Conservation (phyloP, 805 yeast genomes). For the Brettanomyces nanus region DNA sequence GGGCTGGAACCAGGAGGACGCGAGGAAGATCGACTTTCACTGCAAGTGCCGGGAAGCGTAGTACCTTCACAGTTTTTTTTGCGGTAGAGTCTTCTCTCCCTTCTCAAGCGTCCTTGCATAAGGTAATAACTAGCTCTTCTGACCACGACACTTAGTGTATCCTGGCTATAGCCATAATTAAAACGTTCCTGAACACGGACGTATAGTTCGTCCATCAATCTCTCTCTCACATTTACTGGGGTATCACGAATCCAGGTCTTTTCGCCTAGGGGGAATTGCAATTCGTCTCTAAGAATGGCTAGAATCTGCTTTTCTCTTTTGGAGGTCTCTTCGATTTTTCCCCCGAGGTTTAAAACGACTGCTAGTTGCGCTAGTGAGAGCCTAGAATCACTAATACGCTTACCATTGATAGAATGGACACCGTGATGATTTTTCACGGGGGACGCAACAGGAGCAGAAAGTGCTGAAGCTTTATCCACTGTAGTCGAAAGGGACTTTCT, state of each 20-base stretch:
- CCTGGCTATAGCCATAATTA: constrained; percentile 43
- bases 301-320: constrained; percentile 46
- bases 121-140: constrained; percentile 73
- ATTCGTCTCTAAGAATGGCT: constrained; percentile 42
- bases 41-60: too few relatives aligned
- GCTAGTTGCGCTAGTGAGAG: constrained; percentile 50
- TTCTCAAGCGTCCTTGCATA: constrained; percentile 71
- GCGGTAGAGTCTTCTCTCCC: constrained; percentile 47
- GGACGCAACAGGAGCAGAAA: not conserved
- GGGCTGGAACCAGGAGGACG: not conserved
- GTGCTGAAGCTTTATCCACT: not conserved
- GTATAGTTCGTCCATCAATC: constrained; percentile 41
- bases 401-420: constrained; percentile 7
- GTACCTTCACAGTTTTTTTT: constrained; percentile 4
- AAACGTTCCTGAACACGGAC: constrained; percentile 38
- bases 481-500: not conserved
- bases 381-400: constrained; percentile 38
- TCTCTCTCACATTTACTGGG: constrained; percentile 39
- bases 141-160: constrained; percentile 60
- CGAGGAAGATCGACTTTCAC: too few relatives aligned
- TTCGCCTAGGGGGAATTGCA: constrained; percentile 68
- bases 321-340: constrained; percentile 46
- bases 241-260: constrained; percentile 85
- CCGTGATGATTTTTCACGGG: constrained; percentile 1
- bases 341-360: constrained; percentile 39